Base-by-base conservation (phyloP, 2,329 filamentous ascomycete genomes). In the Cordyceps pruinosa region DNA sequence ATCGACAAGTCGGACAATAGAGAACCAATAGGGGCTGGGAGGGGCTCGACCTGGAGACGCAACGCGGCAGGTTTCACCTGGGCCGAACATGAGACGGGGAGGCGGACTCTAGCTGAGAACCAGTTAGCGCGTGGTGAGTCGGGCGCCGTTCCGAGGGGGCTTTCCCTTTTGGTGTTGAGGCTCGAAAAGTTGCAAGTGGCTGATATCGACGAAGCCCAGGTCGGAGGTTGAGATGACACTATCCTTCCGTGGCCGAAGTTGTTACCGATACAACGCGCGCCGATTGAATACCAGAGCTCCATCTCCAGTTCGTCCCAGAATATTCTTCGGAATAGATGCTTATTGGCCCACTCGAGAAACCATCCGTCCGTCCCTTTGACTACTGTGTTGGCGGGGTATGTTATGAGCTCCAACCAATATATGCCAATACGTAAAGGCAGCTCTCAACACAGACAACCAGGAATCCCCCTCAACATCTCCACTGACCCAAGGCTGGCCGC, bases 11-110 rank as follows among this genome's bases (percentile, higher is more conserved):
- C 28, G 25, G 15, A 28, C 19, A 42, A 17, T 2, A 6, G 17
- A 30, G n/a, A 15, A 49, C 39, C 26, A 42, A 42, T 42, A 42
- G 46, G 26, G 28, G 32, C 26, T 34, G 50, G n/a, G 6, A 19
- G 25, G 21, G 19, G 21, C n/a, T 6, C 19, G 4, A 25, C 25
- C 37, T 42, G 54, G 28, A 45, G 39, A 30, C 42, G 44, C 34
- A 57, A 57, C 55, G n/a, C 32, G 6, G 37, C 42, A 46, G 47
- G 55, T 57, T 57, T 57, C 55, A 57, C n/a, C 2, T 12, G 4
- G 25, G n/a, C n/a, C 13, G 23, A 30, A 41, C 42, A 39, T 56
- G 52, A 56, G 52, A 56, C 52, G 44, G 35, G 32, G 10, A 23
- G n/a, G 32, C n/a, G 25, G 13, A 21, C 2, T 23, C 7, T 25